These are phyloP conservation scores for Jackrogersella multiformis DNA, from an alignment of 495 filamentous ascomycete genomes.

Conservation along the genomic window DNA sequence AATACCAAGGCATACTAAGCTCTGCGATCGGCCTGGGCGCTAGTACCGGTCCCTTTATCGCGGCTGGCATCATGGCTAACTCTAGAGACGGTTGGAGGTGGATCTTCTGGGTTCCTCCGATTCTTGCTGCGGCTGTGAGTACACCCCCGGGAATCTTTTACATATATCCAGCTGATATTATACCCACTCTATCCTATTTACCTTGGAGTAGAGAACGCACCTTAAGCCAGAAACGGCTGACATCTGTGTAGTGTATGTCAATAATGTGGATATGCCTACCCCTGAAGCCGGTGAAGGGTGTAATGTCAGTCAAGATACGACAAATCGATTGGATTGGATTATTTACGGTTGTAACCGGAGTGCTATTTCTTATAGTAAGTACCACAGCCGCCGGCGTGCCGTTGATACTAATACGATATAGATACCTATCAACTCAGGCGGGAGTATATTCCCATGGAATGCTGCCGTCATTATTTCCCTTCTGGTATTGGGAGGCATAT, in stretches of 20 bases:
- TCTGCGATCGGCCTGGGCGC: conserved; percentile 72
- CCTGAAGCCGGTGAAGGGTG: conserved; percentile 2
- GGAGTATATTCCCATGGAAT: conserved; percentile 11
- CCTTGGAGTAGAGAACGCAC: background rate
- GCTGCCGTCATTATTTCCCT: background rate
- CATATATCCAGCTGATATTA: too few relatives aligned
- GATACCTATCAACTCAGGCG: conserved; percentile 12
- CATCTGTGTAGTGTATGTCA: background rate
- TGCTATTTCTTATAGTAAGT: conserved; percentile 11
- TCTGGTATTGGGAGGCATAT: background rate
- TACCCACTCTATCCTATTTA: background rate
- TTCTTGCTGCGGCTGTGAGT: conserved; percentile 7
- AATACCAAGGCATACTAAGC: conserved; percentile 56
- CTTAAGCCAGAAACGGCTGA: background rate
- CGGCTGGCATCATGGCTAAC: conserved; percentile 54
- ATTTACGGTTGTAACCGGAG: background rate
- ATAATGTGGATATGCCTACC: conserved; percentile 1
- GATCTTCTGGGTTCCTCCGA: conserved; percentile 3
- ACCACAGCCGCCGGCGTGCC: background rate
- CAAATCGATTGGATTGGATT: conserved; percentile 5
- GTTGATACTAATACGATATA: background rate
- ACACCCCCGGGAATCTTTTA: background rate
- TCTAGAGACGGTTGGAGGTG: conserved; percentile 1
- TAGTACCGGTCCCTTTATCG: conserved; percentile 75
- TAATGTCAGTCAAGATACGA: background rate